phyloP scores from a whole-genome alignment of 805 yeast species.

The Candida palmyrensis region DNA sequence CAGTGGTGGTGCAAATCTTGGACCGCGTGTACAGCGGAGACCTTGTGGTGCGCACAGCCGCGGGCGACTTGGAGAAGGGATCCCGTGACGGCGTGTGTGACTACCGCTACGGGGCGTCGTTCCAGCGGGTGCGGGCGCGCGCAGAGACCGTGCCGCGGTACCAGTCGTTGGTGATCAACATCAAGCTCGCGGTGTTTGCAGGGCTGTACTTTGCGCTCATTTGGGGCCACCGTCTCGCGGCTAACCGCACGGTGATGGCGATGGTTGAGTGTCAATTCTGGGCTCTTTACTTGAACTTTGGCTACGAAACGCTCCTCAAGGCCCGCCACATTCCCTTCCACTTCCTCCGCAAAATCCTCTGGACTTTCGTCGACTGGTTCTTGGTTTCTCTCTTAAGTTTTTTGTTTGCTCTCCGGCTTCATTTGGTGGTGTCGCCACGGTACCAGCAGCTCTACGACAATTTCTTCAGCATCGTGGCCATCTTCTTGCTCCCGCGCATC shows the following conservation, averaged over 20 bases:
- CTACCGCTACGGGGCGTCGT: too few relatives aligned
- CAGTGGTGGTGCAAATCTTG: conserved; percentile 41
- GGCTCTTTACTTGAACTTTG: conserved; percentile 41
- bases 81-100: conserved; percentile 18
- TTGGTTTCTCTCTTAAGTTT: conserved; percentile 35
- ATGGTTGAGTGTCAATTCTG: conserved; percentile 35
- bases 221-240: conserved; percentile 15
- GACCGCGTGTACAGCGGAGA: conserved; percentile 51
- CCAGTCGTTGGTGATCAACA: conserved; percentile 35
- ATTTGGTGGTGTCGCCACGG: neutral
- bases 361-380: conserved; percentile 47
- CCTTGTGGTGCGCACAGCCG: conserved; percentile 24
- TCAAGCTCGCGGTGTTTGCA: conserved; percentile 27
- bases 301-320: conserved; percentile 42
- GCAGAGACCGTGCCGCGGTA: conserved; percentile 36
- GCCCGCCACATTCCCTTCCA: conserved; percentile 40
- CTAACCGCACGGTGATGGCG: conserved; percentile 3
- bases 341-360: conserved; percentile 44
- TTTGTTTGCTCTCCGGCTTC: conserved; percentile 15
- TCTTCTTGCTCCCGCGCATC: conserved; percentile 45
- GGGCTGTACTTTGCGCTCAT: conserved; percentile 25
- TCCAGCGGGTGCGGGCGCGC: conserved; percentile 23
- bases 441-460: conserved; percentile 18
- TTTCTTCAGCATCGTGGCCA: conserved; percentile 39
- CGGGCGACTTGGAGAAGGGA: conserved; percentile 12